Evolutionary conservation across 2,329 filamentous ascomycete genomes (phyloP).

Genomic region (Immersiporthe knoxdaviesiana): DNA sequence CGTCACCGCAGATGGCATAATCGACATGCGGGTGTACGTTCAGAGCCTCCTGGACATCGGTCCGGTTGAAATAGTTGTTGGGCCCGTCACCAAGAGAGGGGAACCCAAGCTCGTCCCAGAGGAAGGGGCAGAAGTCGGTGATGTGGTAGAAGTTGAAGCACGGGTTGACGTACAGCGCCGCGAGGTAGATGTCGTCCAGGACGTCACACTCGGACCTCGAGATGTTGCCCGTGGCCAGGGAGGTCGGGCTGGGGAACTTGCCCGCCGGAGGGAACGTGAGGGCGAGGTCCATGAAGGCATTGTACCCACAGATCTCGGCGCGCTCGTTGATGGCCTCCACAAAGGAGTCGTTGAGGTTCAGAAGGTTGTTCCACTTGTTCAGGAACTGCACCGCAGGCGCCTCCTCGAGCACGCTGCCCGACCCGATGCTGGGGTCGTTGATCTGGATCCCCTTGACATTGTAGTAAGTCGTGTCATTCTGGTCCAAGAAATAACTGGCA

Average conservation of each 20-base stretch:
- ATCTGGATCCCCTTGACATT: constrained; percentile 69
- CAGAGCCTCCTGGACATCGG: constrained; percentile 27
- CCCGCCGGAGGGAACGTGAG: constrained; percentile 43
- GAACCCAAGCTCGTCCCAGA: constrained; percentile 34
- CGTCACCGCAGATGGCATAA: constrained; percentile 19
- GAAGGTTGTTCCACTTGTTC: constrained; percentile 58
- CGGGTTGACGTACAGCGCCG: constrained; percentile 60
- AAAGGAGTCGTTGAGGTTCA: constrained; percentile 62
- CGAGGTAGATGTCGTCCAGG: constrained; percentile 56
- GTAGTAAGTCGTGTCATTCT: constrained; percentile 64
- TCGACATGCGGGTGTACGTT: constrained; percentile 19
- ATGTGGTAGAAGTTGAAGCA: constrained; percentile 67
- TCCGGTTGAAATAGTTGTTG: constrained; percentile 30
- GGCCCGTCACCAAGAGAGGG: constrained; percentile 26
- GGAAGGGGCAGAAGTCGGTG: constrained; percentile 52
- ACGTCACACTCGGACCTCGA: constrained; percentile 36
- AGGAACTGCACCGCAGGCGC: constrained; percentile 58
- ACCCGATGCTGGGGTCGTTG: constrained; percentile 67
- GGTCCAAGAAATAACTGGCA: constrained; percentile 68
- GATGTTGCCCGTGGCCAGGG: not conserved
- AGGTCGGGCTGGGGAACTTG: constrained; percentile 24
- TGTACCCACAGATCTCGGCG: constrained; percentile 62
- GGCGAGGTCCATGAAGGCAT: constrained; percentile 58
- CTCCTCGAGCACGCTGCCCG: constrained; percentile 45
- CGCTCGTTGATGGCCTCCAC: constrained; percentile 51